These are phyloP conservation scores for Clitopilus hobsonii DNA, from an alignment of 768 basidiomycete species.

Conservation along the genomic window DNA sequence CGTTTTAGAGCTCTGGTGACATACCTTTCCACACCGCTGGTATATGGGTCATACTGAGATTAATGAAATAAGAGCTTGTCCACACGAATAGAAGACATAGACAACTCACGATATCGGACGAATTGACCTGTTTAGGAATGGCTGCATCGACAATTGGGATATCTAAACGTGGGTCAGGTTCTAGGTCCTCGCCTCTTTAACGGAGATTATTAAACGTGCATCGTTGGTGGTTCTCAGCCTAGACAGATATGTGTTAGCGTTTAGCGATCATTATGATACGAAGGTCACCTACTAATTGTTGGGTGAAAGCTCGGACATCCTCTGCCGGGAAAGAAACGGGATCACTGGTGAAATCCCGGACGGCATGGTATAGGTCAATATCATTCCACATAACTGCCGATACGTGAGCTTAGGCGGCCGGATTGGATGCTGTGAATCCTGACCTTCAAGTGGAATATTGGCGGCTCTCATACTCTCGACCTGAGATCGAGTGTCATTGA, in stretches of 20 bases:
- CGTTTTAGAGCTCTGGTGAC: constrained; percentile 11
- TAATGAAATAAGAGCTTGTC: constrained; percentile 1
- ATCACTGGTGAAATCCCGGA: constrained; percentile 66
- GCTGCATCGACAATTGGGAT: constrained; percentile 71
- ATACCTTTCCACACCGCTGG: constrained; percentile 54
- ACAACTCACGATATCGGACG: constrained; percentile 53
- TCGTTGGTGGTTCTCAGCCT: constrained; percentile 44
- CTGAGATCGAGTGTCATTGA: constrained; percentile 52
- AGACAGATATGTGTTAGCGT: neutral
- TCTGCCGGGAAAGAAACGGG: constrained; percentile 56
- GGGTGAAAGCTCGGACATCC: constrained; percentile 49
- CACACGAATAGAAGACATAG: neutral
- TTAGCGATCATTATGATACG: neutral
- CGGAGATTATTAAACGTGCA: constrained; percentile 31
- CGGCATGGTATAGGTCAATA: constrained; percentile 67
- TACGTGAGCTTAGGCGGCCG: constrained; percentile 2
- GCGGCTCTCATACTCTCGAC: constrained; percentile 57
- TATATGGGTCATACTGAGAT: constrained; percentile 69
- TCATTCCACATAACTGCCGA: constrained; percentile 73
- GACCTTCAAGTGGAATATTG: constrained; percentile 74
- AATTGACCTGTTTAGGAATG: constrained; percentile 51
- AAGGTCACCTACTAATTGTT: constrained; percentile 38
- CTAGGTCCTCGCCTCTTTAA: no score
- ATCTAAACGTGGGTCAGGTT: no score
- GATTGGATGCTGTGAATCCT: neutral